Evolutionary conservation across 2,329 filamentous ascomycete genomes (phyloP).

Genomic region (Calonectria multiphialidica): DNA sequence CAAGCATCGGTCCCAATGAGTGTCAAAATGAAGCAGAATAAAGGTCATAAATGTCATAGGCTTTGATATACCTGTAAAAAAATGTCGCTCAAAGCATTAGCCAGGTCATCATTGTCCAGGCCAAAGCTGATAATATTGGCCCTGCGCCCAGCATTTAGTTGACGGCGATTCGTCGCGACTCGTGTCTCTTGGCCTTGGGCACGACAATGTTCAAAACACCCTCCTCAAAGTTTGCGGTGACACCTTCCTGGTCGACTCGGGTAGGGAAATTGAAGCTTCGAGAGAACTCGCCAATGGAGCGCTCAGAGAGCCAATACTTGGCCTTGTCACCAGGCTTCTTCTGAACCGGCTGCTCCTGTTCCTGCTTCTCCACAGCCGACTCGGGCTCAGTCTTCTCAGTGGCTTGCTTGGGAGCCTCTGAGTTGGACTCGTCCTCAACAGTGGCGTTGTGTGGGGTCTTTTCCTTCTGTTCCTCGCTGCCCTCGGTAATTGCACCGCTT

Average conservation of each 20-base stretch:
- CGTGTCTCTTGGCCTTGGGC: conserved; percentile 74
- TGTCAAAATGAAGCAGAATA: conserved; percentile 11
- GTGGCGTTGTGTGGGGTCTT: conserved; percentile 64
- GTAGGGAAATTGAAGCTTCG: conserved; percentile 77
- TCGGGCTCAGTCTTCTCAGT: conserved; percentile 1
- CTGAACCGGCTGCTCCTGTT: conserved; percentile 37
- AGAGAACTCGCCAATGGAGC: conserved; percentile 75
- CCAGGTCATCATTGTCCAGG: neutral
- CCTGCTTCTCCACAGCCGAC: conserved; percentile 31
- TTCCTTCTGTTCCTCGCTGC: conserved; percentile 51
- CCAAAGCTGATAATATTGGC: neutral
- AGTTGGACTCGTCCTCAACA: conserved; percentile 72
- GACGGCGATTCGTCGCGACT: conserved; percentile 67
- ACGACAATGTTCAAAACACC: conserved; percentile 74
- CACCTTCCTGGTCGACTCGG: conserved; percentile 71
- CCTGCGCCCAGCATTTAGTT: conserved; percentile 50
- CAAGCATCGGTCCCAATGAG: conserved; percentile 35
- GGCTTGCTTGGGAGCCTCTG: conserved; percentile 35
- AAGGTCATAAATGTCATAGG: neutral
- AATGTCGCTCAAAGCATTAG: neutral
- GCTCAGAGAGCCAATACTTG: conserved; percentile 80
- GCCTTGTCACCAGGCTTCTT: conserved; percentile 54
- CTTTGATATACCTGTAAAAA: neutral
- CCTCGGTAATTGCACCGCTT: conserved; percentile 56
- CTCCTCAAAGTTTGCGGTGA: conserved; percentile 73